Evolutionary conservation across 2,329 filamentous ascomycete species (phyloP).

Genomic region (Knufia fluminis): DNA sequence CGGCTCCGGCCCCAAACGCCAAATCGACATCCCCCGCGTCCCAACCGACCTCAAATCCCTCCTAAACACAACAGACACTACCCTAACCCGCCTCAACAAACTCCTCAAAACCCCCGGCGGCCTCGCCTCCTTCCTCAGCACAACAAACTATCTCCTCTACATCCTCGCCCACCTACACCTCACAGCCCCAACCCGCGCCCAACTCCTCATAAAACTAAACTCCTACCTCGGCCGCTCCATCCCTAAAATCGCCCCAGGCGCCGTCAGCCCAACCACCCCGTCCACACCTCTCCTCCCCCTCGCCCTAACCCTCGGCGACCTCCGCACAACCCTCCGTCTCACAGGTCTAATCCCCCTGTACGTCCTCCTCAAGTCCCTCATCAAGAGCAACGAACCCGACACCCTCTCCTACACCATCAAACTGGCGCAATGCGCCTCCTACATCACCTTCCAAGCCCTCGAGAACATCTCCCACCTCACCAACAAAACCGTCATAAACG

Average conservation of each 20-base stretch:
- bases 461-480: constrained; percentile 78
- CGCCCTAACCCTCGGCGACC: constrained; percentile 45
- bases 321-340: constrained; percentile 46
- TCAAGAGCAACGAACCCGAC: constrained; percentile 26
- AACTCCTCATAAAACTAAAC: constrained; percentile 16
- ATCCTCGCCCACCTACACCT: constrained; percentile 50
- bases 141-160: constrained; percentile 59
- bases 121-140: constrained; percentile 60
- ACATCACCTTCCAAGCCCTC: constrained; percentile 62
- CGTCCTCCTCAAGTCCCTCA: constrained; percentile 62
- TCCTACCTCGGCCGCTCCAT: constrained; percentile 18
- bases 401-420: constrained; percentile 38
- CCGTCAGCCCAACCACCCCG: constrained; percentile 43
- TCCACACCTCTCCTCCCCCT: constrained; percentile 37
- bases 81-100: constrained; percentile 28
- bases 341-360: constrained; percentile 64
- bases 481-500: constrained; percentile 58
- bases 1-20: constrained; percentile 78
- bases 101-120: constrained; percentile 60
- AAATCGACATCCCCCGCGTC: constrained; percentile 71
- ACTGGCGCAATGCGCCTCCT: constrained; percentile 58
- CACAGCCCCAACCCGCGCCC: constrained; percentile 29
- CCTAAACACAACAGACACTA: neutral
- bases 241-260: constrained; percentile 13
- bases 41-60: constrained; percentile 3